Conservation (phyloP, 805 yeast genomes). For the Lipomyces sp. region DNA sequence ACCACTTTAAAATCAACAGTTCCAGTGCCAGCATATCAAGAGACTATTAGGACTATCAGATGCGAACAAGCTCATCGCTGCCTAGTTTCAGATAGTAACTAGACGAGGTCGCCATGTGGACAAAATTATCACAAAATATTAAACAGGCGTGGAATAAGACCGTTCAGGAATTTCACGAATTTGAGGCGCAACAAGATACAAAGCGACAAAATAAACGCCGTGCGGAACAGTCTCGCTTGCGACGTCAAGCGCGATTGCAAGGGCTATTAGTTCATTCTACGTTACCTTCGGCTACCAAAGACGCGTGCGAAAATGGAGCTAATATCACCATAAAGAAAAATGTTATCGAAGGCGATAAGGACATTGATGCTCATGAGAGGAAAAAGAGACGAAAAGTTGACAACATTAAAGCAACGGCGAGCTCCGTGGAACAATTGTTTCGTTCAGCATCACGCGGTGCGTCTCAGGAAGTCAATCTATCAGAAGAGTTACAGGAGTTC, state of each 20-base stretch:
- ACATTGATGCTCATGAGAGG: background rate
- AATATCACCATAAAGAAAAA: background rate
- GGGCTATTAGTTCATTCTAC: background rate
- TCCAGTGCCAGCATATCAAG: background rate
- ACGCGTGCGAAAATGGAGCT: background rate
- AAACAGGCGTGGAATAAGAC: slow-evolving; percentile 31
- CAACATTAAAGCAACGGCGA: background rate
- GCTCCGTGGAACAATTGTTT: background rate
- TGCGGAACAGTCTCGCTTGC: background rate
- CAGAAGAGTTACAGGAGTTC: background rate
- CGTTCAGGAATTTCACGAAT: slow-evolving; percentile 29
- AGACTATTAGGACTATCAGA: background rate
- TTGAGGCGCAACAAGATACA: slow-evolving; percentile 18
- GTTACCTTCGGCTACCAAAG: background rate
- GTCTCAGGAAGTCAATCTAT: background rate
- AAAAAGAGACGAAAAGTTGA: background rate
- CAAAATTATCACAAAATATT: slow-evolving; percentile 15
- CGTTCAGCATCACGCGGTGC: background rate
- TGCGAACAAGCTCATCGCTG: too few relatives aligned
- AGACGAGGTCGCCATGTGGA: slow-evolving; percentile 17
- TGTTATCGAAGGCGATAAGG: background rate
- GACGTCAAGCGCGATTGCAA: background rate
- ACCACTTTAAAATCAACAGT: background rate
- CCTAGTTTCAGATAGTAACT: background rate
- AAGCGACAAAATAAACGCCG: background rate